Percentiles rank a stretch among this genome's conserved stretches.
phyloP scores from a whole-genome alignment of 805 yeast species.

The Nakazawaea siamensis region DNA sequence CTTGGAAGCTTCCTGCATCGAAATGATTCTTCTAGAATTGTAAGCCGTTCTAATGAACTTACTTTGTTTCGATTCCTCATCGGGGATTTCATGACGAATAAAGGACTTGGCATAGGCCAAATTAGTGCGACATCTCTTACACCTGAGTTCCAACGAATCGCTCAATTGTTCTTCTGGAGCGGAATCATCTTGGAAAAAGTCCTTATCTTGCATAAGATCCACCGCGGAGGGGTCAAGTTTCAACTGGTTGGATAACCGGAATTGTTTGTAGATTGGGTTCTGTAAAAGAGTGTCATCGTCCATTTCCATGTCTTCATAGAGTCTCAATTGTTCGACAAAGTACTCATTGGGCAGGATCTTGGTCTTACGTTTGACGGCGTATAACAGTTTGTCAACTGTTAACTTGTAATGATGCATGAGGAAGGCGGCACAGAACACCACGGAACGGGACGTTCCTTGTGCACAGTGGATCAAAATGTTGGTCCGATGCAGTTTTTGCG shows the following conservation, averaged over 20 bases:
- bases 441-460: constrained; percentile 45
- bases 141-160: constrained; percentile 41
- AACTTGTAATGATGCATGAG: constrained; percentile 48
- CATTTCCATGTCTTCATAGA: constrained; percentile 41
- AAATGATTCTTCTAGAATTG: constrained; percentile 50
- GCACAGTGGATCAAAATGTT: constrained; percentile 44
- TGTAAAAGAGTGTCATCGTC: constrained; percentile 24
- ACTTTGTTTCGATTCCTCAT: constrained; percentile 53
- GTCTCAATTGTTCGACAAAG: constrained; percentile 61
- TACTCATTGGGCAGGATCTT: constrained; percentile 65
- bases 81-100: constrained; percentile 61
- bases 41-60: constrained; percentile 59
- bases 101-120: constrained; percentile 59
- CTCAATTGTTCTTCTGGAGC: constrained; percentile 11
- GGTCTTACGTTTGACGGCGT: constrained; percentile 66
- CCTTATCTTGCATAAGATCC: constrained; percentile 21
- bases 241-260: constrained; percentile 28
- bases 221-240: constrained; percentile 35
- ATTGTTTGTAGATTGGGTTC: constrained; percentile 30
- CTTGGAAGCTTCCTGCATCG: constrained; percentile 45
- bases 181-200: constrained; percentile 10
- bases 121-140: constrained; percentile 73
- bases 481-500: constrained; percentile 26
- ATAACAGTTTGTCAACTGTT: constrained; percentile 51
- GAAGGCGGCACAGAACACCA: constrained; percentile 35